phyloP scores from a whole-genome alignment of 2,329 filamentous ascomycete genomes.

The Fusarium anguioides region DNA sequence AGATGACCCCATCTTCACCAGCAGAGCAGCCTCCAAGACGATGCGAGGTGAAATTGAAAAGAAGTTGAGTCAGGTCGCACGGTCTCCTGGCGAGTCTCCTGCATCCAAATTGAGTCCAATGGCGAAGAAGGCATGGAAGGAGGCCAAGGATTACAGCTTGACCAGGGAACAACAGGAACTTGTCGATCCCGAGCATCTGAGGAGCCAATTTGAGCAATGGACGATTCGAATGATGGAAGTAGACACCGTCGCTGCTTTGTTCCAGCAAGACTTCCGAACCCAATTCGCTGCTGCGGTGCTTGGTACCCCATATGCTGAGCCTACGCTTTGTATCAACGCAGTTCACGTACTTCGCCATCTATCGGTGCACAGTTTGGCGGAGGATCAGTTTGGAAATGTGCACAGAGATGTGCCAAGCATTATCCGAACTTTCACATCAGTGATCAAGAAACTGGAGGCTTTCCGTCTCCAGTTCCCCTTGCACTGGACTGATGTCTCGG shows the following conservation, averaged over 20 bases:
- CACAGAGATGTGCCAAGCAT: slow-evolving; percentile 81
- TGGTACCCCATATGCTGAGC: slow-evolving; percentile 77
- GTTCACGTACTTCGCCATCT: slow-evolving; percentile 76
- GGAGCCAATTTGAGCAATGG: slow-evolving; percentile 60
- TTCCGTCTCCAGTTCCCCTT: slow-evolving; percentile 70
- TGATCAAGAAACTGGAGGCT: slow-evolving; percentile 75
- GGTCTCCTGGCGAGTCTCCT: slow-evolving; percentile 61
- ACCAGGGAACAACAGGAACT: slow-evolving; percentile 66
- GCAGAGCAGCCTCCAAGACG: slow-evolving; percentile 50
- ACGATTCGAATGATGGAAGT: slow-evolving; percentile 59
- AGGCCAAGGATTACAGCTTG: slow-evolving; percentile 61
- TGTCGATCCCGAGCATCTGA: slow-evolving; percentile 61
- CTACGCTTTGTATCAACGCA: slow-evolving; percentile 76
- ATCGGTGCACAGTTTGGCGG: slow-evolving; percentile 76
- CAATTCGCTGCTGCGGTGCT: slow-evolving; percentile 75
- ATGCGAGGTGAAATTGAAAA: slow-evolving; percentile 60
- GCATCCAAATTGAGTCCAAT: slow-evolving; percentile 62
- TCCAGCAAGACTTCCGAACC: slow-evolving; percentile 76
- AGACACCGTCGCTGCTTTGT: slow-evolving; percentile 71
- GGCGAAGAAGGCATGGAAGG: slow-evolving; percentile 61
- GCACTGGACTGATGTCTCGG: slow-evolving; percentile 83
- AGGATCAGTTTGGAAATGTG: slow-evolving; percentile 89
- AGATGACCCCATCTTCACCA: slow-evolving; percentile 59
- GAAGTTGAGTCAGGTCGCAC: slow-evolving; percentile 56
- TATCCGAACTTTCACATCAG: slow-evolving; percentile 76